Conservation (phyloP, 176 grass and related monocot genomes). For the Ananas comosus region DNA sequence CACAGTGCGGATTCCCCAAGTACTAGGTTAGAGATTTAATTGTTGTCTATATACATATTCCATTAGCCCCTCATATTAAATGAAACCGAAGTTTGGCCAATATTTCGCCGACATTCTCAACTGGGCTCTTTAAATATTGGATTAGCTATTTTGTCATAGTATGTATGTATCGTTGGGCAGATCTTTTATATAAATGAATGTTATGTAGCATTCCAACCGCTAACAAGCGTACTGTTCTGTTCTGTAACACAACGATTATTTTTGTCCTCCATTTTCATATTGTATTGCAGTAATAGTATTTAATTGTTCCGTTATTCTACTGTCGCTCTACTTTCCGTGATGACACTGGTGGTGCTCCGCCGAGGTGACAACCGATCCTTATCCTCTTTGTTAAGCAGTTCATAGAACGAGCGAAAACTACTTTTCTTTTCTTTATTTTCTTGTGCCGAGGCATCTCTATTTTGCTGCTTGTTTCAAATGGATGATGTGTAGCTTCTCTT, state of each 20-base stretch:
- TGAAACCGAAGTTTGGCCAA: neutral
- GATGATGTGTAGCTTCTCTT: neutral
- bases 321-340: too few species aligned
- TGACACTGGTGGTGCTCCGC: neutral
- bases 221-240: neutral
- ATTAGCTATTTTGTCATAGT: neutral
- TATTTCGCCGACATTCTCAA: neutral
- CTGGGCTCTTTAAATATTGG: neutral
- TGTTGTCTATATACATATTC: neutral
- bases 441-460: neutral
- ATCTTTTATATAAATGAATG: neutral
- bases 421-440: neutral
- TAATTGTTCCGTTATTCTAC: neutral
- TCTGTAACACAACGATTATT: neutral
- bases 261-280: neutral
- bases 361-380: neutral
- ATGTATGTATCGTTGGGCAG: neutral
- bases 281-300: neutral
- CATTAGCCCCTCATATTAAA: neutral
- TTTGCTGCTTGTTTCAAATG: neutral
- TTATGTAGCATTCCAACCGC: neutral
- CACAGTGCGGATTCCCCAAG: conserved; percentile 13
- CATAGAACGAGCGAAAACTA: neutral
- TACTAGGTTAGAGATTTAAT: conserved; percentile 48
- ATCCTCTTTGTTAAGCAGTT: neutral